Evolutionary conservation across 805 yeast species (phyloP).

Genomic region (Wickerhamomyces kurtzmanii): DNA sequence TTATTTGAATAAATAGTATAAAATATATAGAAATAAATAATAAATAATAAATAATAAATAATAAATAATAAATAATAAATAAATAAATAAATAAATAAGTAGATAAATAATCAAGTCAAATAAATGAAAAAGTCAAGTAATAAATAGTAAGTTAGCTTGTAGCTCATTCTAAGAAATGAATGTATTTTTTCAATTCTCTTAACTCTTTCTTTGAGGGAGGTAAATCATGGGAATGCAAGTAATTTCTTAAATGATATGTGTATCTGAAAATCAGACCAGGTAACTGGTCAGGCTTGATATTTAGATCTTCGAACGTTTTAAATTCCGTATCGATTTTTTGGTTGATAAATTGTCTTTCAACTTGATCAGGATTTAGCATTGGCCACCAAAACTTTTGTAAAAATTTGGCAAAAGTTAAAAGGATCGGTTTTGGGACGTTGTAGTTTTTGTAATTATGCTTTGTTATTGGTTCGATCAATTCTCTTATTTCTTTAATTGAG

Average conservation of each 20-base stretch:
- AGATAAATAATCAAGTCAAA: conserved; percentile 1
- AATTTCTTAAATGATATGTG: conserved; percentile 24
- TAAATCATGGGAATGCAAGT: conserved; percentile 26
- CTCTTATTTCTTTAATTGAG: conserved; percentile 53
- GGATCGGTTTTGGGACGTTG: conserved; percentile 28
- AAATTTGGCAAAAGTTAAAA: conserved; percentile 22
- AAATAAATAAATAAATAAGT: conserved; percentile 4
- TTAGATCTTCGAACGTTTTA: conserved; percentile 60
- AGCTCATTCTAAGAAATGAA: conserved; percentile 7
- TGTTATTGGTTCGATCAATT: conserved; percentile 57
- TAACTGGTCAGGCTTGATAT: conserved; percentile 47
- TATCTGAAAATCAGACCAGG: conserved; percentile 38
- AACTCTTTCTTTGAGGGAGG: conserved; percentile 28
- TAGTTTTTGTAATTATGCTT: conserved; percentile 25
- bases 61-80: conserved; percentile 1
- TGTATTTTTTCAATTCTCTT: conserved; percentile 16
- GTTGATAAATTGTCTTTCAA: conserved; percentile 62
- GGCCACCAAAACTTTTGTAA: conserved; percentile 33
- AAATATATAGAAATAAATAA: neutral
- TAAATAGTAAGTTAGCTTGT: neutral
- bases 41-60: conserved; percentile 2
- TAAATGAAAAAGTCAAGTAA: neutral
- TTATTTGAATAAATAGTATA: neutral
- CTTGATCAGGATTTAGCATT: conserved; percentile 55
- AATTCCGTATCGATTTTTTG: conserved; percentile 55